Evolutionary conservation across 306 rosid genomes (phyloP), one percentile per base, ranked within the genome.

Genomic region (Vigna reflexopilosa): DNA sequence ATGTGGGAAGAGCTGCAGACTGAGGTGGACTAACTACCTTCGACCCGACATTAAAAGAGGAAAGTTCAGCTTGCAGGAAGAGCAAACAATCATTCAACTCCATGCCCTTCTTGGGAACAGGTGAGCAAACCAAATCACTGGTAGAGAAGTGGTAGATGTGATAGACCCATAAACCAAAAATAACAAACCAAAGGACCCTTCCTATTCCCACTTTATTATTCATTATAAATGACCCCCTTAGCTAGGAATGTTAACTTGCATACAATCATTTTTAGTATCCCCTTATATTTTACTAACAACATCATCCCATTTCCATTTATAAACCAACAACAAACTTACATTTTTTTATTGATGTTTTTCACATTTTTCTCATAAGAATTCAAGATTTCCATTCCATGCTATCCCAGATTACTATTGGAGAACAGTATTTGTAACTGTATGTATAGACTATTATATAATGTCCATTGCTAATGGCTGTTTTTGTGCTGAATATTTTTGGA

Each of bases 41-140:
- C 54, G 87, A 70, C 88, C 88, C 0, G 90, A 85, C 26, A 87
- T 87, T 2, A 82, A 87, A 82, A 51, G 90, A 77, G 90, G 90
- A 66, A 87, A 82, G 78, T 82, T 87, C 77, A 87, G 84, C 51
- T 77, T 82, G 80, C 83, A 87, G 70, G 90, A 87, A 77, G 88
- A 87, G 40, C 85, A 77, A 73, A 80, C 88, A 59, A 87, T 87
- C 19, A 85, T 87, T 77, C 88, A 80, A 63, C 90, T 87, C n/a
- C 88, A 87, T 40, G 90, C 90, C 69, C 85, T 87, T 77, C 88
- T 87, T 19, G 90, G 90, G 30, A 87, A 87, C 76, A 85, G 82
- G 88, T 82, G 8, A 54, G 34, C 8, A 47, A 74, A 17, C 30
- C 59, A 54, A 2, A 45, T 11, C 4, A 59, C 2, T 10, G 1